Conservation (phyloP, 2,329 filamentous ascomycete species). For the Lachnellula arida region DNA sequence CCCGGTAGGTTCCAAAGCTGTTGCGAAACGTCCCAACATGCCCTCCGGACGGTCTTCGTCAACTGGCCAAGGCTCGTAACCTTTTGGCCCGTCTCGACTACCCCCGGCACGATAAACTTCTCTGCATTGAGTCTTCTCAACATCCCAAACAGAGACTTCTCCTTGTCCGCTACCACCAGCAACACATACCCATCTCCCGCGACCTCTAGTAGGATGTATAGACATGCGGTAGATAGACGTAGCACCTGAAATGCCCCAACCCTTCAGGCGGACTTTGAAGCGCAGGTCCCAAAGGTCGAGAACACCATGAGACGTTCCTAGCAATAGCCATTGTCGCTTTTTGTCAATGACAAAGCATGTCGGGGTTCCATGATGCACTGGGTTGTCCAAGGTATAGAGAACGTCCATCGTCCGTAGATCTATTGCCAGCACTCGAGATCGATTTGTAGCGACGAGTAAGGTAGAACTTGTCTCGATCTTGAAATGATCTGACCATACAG, state of each 20-base stretch:
- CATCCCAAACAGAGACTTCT: conserved; percentile 92
- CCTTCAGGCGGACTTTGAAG: conserved; percentile 83
- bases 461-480: conserved; percentile 77
- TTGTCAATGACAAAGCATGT: conserved; percentile 88
- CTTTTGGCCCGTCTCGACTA: conserved; percentile 54
- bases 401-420: conserved; percentile 83
- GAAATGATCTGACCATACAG: conserved; percentile 90
- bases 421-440: conserved; percentile 75
- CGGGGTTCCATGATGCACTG: conserved; percentile 84
- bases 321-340: conserved; percentile 81
- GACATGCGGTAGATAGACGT: conserved; percentile 74
- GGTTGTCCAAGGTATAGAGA: conserved; percentile 77
- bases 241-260: conserved; percentile 81
- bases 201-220: conserved; percentile 72
- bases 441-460: conserved; percentile 80
- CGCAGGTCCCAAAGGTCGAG: conserved; percentile 93
- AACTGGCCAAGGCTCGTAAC: conserved; percentile 80
- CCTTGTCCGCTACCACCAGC: conserved; percentile 81
- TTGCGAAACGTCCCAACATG: conserved; percentile 82
- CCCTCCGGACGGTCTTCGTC: conserved; percentile 85
- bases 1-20: conserved; percentile 59
- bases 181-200: conserved; percentile 81
- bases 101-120: conserved; percentile 75
- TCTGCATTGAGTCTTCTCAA: conserved; percentile 82
- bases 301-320: conserved; percentile 90